phyloP scores from a whole-genome alignment of 1,139 yeast species.

The Geotrichum cucujoidarum region DNA sequence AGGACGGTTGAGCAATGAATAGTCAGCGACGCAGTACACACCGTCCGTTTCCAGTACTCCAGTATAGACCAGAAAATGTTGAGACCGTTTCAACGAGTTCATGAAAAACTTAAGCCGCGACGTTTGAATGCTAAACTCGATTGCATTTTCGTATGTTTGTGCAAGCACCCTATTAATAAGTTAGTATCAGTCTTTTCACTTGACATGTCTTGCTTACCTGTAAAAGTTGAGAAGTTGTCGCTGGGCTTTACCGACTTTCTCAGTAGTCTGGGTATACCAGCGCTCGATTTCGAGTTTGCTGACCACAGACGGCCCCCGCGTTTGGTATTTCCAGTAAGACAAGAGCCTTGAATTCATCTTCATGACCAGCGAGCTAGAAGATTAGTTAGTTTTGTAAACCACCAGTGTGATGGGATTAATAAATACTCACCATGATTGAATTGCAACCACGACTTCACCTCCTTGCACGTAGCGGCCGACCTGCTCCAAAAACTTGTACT shows the following conservation, averaged over 20 bases:
- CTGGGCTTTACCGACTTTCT: slow-evolving; percentile 77
- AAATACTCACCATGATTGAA: slow-evolving; percentile 39
- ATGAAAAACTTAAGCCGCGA: slow-evolving; percentile 47
- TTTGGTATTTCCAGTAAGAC: slow-evolving; percentile 67
- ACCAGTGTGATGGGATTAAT: slow-evolving; percentile 25
- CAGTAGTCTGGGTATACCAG: slow-evolving; percentile 80
- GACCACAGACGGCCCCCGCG: slow-evolving; percentile 55
- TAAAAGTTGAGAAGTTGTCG: slow-evolving; percentile 79
- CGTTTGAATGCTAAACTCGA: slow-evolving; percentile 60
- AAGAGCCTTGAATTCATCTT: slow-evolving; percentile 65
- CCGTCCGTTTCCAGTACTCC: slow-evolving; percentile 74
- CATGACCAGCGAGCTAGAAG: slow-evolving; percentile 53
- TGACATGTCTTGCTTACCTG: slow-evolving; percentile 32
- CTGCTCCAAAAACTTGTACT: slow-evolving; percentile 69
- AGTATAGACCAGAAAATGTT: slow-evolving; percentile 75
- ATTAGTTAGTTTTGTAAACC: not conserved
- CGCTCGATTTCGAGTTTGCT: slow-evolving; percentile 60
- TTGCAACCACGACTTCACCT: slow-evolving; percentile 81
- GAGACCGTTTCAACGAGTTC: slow-evolving; percentile 54
- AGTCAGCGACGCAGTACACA: slow-evolving; percentile 64
- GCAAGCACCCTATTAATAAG: slow-evolving; percentile 44
- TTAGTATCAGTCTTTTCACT: no score
- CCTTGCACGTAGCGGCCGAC: slow-evolving; percentile 72
- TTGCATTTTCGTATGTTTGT: slow-evolving; percentile 69
- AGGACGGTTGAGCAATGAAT: slow-evolving; percentile 45